A percentile compares a stretch with the other conserved stretches of the same genome.
These are phyloP conservation scores for Pilasporangium apinafurcum DNA, from an alignment of 352 stramenopile genomes.

Conservation along the genomic window DNA sequence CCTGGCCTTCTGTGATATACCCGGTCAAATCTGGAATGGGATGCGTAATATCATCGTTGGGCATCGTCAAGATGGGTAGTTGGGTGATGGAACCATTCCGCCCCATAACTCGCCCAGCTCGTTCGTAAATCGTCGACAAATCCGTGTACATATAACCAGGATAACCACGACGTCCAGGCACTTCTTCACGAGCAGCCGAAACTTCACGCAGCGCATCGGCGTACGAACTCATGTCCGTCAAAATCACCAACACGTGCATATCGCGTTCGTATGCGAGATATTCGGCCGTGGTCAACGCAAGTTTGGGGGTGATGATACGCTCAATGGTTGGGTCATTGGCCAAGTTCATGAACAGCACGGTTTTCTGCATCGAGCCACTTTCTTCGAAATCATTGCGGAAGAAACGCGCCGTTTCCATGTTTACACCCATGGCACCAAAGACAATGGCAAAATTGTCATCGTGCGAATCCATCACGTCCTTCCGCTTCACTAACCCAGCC, in stretches of 20 bases:
- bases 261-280: constrained; percentile 99
- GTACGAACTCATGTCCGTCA: constrained; percentile 99
- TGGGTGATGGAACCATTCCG: constrained; percentile 99
- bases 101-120: constrained; percentile 95
- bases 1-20: constrained; percentile 99
- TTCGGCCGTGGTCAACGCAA: constrained; percentile 98
- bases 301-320: constrained; percentile 98
- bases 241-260: constrained; percentile 98
- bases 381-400: constrained; percentile 97
- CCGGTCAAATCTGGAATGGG: constrained; percentile 99
- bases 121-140: constrained; percentile 99
- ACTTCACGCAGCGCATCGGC: constrained; percentile 96
- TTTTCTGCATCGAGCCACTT: constrained; percentile 98
- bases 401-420: constrained; percentile 98
- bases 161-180: constrained; percentile 97
- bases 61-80: constrained; percentile 99
- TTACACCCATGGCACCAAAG: constrained; percentile 99
- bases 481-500: constrained; percentile 97
- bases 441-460: constrained; percentile 99
- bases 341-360: constrained; percentile 98
- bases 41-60: constrained; percentile 99
- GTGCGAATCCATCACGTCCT: constrained; percentile 97
- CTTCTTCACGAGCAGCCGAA: constrained; percentile 92
- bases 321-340: constrained; percentile 99
- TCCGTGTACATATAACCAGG: constrained; percentile 99